A percentile compares a stretch with the other conserved stretches of the same genome.
Evolutionary conservation across 768 basidiomycete species (phyloP).

Genomic region (Cubamyces lactineus): DNA sequence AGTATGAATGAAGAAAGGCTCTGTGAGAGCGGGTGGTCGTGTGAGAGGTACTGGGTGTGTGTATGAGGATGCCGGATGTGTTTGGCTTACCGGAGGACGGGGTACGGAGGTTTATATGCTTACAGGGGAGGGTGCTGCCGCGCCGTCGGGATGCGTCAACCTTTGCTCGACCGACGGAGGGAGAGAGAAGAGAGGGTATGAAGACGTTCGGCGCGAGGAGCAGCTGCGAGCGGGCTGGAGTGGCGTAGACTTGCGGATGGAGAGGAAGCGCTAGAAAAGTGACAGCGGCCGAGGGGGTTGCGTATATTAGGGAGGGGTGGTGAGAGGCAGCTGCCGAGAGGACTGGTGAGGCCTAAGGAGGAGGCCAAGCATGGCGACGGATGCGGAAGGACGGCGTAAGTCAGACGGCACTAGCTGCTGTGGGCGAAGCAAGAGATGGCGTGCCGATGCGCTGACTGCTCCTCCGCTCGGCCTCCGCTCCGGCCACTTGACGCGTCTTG

Average conservation of each 20-base stretch:
- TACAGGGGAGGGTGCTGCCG: not conserved
- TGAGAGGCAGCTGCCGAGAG: not conserved
- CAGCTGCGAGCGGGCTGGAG: not conserved
- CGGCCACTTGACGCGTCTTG: constrained; percentile 7
- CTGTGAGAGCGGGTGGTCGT: not conserved
- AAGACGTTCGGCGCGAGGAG: constrained; percentile 7
- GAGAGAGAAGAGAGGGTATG: constrained; percentile 4
- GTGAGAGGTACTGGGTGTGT: not conserved
- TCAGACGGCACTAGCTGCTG: not conserved
- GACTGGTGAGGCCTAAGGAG: not conserved
- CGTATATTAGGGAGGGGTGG: not conserved
- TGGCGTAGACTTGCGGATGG: not conserved
- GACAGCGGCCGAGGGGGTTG: not conserved
- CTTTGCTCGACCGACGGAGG: not conserved
- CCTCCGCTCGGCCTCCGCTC: no score
- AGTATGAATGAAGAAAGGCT: not conserved
- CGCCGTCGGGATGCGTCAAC: constrained; percentile 18
- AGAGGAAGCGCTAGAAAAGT: not conserved
- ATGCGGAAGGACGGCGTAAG: not conserved
- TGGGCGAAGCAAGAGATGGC: not conserved
- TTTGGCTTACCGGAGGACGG: not conserved
- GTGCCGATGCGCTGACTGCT: not conserved
- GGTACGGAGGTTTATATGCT: constrained; percentile 4
- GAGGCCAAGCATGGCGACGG: not conserved
- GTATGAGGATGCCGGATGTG: not conserved